Evolutionary conservation across 73 alveolate species (phyloP).

Genomic region (Paramecium sonneborni): DNA sequence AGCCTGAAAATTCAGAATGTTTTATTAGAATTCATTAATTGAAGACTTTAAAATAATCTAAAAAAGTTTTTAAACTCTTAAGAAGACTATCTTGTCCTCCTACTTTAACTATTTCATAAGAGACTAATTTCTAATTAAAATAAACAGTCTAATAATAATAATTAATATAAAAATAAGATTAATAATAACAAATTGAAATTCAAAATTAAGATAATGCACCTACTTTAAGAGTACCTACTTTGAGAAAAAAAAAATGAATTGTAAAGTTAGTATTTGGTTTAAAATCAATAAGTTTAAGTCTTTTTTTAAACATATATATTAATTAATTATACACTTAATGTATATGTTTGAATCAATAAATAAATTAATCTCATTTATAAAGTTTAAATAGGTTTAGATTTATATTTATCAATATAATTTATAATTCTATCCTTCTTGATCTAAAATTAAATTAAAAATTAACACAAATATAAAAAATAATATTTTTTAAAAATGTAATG

Average conservation of each 20-base stretch:
- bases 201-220: background rate
- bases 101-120: background rate
- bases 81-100: conserved; percentile 8
- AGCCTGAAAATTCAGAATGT: background rate
- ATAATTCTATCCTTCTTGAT: too few species aligned
- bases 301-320: background rate
- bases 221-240: background rate
- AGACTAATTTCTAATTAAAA: background rate
- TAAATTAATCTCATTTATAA: background rate
- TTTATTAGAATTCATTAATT: conserved; percentile 14
- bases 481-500: too few species aligned
- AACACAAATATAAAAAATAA: too few species aligned
- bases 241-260: background rate
- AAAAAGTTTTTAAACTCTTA: background rate
- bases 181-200: background rate
- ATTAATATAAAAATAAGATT: background rate
- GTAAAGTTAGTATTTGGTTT: background rate
- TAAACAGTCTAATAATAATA: background rate
- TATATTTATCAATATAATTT: too few species aligned
- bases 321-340: background rate
- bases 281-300: background rate
- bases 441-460: too few species aligned
- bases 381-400: background rate
- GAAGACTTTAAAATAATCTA: background rate
- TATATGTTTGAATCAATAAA: background rate